A percentile compares a stretch with the other conserved stretches of the same genome.
Conservation (phyloP, 805 yeast species). For the Monosporozyma siamensis region DNA sequence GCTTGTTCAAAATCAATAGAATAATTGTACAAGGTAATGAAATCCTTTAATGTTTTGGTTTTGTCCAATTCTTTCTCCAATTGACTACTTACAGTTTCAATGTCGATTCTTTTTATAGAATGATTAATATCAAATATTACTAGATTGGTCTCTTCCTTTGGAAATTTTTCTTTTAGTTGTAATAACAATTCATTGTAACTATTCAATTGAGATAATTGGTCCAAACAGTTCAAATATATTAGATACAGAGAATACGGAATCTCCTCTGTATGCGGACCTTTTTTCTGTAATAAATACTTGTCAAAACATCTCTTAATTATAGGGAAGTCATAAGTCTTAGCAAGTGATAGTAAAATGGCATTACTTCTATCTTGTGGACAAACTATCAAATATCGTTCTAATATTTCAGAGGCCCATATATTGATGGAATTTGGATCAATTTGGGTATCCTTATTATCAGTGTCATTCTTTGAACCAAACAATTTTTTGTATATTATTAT, state of each 20-base stretch:
- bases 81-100: slow-evolving; percentile 33
- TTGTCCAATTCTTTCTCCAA: slow-evolving; percentile 35
- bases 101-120: slow-evolving; percentile 30
- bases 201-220: slow-evolving; percentile 6
- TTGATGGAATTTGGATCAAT: background rate
- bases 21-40: slow-evolving; percentile 53
- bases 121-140: slow-evolving; percentile 41
- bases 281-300: slow-evolving; percentile 6
- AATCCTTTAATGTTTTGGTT: slow-evolving; percentile 49
- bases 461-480: slow-evolving; percentile 2
- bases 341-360: slow-evolving; percentile 9
- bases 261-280: slow-evolving; percentile 4
- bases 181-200: slow-evolving; percentile 26
- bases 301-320: slow-evolving; percentile 11
- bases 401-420: slow-evolving; percentile 21
- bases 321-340: slow-evolving; percentile 14
- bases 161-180: slow-evolving; percentile 31
- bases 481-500: slow-evolving; percentile 8
- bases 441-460: background rate
- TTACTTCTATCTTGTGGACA: slow-evolving; percentile 11
- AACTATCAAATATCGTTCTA: slow-evolving; percentile 18
- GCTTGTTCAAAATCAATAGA: slow-evolving; percentile 44
- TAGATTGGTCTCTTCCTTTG: slow-evolving; percentile 50
- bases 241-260: slow-evolving; percentile 10
- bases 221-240: slow-evolving; percentile 12